phyloP scores from a whole-genome alignment of 768 basidiomycete species.

The Russula dissimulans region DNA sequence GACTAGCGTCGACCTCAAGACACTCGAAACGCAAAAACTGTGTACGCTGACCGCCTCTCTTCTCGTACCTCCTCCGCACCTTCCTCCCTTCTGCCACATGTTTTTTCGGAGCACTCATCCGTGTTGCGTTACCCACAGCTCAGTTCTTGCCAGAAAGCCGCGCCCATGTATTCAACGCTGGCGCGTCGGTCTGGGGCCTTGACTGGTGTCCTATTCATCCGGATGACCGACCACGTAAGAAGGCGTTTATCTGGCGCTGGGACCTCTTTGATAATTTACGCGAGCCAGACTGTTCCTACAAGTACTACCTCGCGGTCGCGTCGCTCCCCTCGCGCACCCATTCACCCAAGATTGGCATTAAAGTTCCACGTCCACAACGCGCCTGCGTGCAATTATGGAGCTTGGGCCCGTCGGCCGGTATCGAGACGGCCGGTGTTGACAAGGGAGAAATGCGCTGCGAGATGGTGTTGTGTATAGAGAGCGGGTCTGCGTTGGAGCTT shows the following conservation, averaged over 20 bases:
- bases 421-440: conserved; percentile 21
- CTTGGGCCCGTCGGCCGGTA: conserved; percentile 24
- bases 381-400: conserved; percentile 89
- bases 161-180: conserved; percentile 73
- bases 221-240: conserved; percentile 45
- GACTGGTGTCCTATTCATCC: conserved; percentile 87
- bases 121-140: conserved; percentile 33
- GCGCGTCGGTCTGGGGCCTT: conserved; percentile 82
- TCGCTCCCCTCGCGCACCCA: conserved; percentile 59
- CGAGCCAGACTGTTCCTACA: conserved; percentile 40
- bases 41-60: conserved; percentile 33
- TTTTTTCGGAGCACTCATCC: neutral
- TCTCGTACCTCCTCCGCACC: neutral
- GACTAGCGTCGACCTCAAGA: conserved; percentile 36
- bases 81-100: neutral
- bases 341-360: conserved; percentile 57
- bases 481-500: conserved; percentile 67
- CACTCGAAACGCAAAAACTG: conserved; percentile 50
- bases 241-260: neutral
- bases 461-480: conserved; percentile 77
- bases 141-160: conserved; percentile 48
- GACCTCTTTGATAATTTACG: neutral
- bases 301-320: conserved; percentile 79
- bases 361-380: conserved; percentile 41
- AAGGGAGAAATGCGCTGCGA: conserved; percentile 60